These are phyloP conservation scores for Candolleomyces eurysporus DNA, from an alignment of 768 basidiomycete species.

Conservation along the genomic window DNA sequence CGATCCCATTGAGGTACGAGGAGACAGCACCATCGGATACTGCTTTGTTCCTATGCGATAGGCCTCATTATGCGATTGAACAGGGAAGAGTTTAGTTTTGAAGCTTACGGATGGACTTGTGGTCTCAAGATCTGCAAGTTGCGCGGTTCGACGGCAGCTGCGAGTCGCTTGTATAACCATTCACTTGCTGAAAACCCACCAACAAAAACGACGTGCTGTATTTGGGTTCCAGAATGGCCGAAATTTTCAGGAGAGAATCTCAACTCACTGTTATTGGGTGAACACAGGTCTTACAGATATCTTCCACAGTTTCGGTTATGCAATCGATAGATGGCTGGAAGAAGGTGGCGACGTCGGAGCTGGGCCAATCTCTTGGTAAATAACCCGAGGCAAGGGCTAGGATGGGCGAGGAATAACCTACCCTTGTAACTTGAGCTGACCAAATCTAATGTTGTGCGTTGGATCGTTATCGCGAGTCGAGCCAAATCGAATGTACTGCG, in stretches of 20 bases:
- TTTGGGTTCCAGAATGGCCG: neutral
- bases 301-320: constrained; percentile 18
- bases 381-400: too few relatives aligned
- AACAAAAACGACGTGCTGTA: constrained; percentile 41
- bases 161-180: constrained; percentile 43
- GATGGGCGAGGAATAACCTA: constrained; percentile 10
- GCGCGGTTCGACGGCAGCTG: constrained; percentile 26
- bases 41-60: constrained; percentile 20
- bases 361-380: neutral
- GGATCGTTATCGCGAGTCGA: constrained; percentile 38
- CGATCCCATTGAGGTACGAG: constrained; percentile 14
- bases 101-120: constrained; percentile 44
- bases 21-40: constrained; percentile 23
- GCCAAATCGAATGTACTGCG: constrained; percentile 49
- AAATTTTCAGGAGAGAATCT: neutral
- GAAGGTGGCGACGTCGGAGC: constrained; percentile 22
- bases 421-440: constrained; percentile 44
- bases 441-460: constrained; percentile 38
- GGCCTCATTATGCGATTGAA: neutral
- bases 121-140: constrained; percentile 41
- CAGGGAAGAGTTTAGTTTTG: neutral
- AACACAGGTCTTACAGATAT: constrained; percentile 11
- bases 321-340: constrained; percentile 26
- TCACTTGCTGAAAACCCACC: constrained; percentile 55
- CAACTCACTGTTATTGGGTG: constrained; percentile 15